Evolutionary conservation across 768 basidiomycete species (phyloP), one percentile per base, ranked within the genome.

Genomic region (Sporobolomyces roseus): DNA sequence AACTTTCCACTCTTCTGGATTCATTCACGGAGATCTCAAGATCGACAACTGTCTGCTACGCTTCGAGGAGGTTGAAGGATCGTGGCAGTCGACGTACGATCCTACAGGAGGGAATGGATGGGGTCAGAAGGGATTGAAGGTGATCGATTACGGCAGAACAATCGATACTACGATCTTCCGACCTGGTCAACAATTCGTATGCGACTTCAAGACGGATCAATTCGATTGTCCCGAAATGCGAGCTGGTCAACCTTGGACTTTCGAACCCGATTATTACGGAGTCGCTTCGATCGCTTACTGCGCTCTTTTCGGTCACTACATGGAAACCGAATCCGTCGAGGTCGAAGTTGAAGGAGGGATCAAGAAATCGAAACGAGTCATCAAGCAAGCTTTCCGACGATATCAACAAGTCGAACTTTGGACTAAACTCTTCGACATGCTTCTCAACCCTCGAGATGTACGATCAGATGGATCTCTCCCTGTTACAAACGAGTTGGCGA

Each of bases 21-120:
- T 98, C 80, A 90, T 99, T 74, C 96, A 99, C 75, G 94, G 96
- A 36, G 96, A 99, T 80, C 84, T 99, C 71, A 99, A 99, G 82
- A 96, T 98, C 78, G 96, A 99, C 80, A 99, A 99, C 80, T 96
- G 93, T 77, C 84, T 99, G n/a, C 82, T 98, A 13, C 86, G 96
- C 7, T 83, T 99, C 51, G 88, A 91, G 71, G 88, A 90, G 59
- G 86, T 89, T 6, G 87, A 87, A 2, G 87, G 86, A 4, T 86
- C 85, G 1, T 91, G 93, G 87, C 84, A 86, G 1, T 80, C 84
- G 56, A 79, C 81, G n/a, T 98, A 97, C 80, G 85, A 87, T 65
- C 85, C 88, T 1, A 80, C 82, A 0, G 94, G 94, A 23, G 85
- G 84, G 21, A 84, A 85, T 30, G 94, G 94, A 6, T 99, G 96